Evolutionary conservation across 2,329 filamentous ascomycete species (phyloP).

Genomic region (Xylariaceae sp.): DNA sequence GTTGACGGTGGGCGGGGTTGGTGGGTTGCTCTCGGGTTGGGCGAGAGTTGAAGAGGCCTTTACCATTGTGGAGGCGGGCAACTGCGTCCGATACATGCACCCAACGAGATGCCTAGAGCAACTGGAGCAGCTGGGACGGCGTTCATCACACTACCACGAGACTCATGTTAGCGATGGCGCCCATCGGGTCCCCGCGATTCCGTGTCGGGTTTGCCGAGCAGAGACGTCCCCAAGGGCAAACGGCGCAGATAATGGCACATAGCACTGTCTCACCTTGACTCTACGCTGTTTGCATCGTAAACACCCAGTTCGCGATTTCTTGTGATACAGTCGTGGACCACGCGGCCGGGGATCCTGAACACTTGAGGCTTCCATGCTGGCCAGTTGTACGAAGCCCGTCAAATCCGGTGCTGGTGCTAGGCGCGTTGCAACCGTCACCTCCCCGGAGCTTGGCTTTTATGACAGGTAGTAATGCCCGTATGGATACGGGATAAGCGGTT

Average conservation of each 20-base stretch:
- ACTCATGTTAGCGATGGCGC: slow-evolving; percentile 4
- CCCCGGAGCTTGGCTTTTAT: not conserved
- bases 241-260: not conserved
- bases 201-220: not conserved
- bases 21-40: slow-evolving; percentile 13
- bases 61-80: slow-evolving; percentile 9
- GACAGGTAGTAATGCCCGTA: not conserved
- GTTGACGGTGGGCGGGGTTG: slow-evolving; percentile 5
- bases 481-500: not conserved
- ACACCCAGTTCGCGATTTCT: slow-evolving; percentile 32
- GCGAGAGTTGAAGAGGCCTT: slow-evolving; percentile 4
- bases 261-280: slow-evolving; percentile 27
- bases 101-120: slow-evolving; percentile 31
- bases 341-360: slow-evolving; percentile 24
- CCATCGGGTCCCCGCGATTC: not conserved
- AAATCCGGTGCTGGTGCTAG: slow-evolving; percentile 12
- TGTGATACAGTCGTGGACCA: slow-evolving; percentile 33
- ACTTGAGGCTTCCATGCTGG: slow-evolving; percentile 19
- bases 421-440: slow-evolving; percentile 10
- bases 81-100: slow-evolving; percentile 28
- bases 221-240: not conserved
- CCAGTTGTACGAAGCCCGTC: slow-evolving; percentile 12
- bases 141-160: slow-evolving; percentile 29
- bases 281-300: slow-evolving; percentile 30
- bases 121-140: slow-evolving; percentile 28